Percentiles rank a stretch among this genome's conserved stretches.
Conservation (phyloP, 352 stramenopile species). For the Discostella stelligera region DNA sequence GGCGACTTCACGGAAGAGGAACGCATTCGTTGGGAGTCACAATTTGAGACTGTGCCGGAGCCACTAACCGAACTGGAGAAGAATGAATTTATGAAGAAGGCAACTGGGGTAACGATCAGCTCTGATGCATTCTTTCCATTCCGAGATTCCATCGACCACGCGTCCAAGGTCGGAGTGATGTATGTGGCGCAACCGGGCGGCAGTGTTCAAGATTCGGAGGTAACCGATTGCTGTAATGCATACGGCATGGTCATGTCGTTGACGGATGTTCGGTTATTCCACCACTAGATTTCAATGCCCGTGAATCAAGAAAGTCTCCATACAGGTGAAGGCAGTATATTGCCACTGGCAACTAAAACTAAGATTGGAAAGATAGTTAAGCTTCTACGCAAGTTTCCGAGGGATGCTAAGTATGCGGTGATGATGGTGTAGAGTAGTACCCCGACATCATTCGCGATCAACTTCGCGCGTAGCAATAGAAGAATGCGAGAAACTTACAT, state of each 20-base stretch:
- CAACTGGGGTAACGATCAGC: conserved; percentile 90
- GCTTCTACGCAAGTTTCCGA: not conserved
- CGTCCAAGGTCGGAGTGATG: conserved; percentile 90
- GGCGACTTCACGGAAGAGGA: conserved; percentile 97
- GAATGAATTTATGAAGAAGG: conserved; percentile 89
- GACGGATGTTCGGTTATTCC: conserved; percentile 97
- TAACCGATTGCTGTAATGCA: conserved; percentile 96
- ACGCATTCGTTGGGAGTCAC: conserved; percentile 90
- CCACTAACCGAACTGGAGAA: conserved; percentile 93
- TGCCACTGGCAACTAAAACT: no score
- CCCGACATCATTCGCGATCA: not conserved
- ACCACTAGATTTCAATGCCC: conserved; percentile 92
- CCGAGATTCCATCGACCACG: conserved; percentile 98
- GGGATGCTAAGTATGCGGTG: not conserved
- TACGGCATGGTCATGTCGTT: conserved; percentile 99
- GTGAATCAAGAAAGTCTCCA: no score
- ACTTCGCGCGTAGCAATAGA: no score
- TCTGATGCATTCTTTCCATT: conserved; percentile 99
- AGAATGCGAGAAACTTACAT: no score
- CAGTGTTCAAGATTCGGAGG: conserved; percentile 86
- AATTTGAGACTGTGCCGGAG: conserved; percentile 93
- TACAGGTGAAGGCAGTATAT: no score
- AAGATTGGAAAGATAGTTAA: not conserved
- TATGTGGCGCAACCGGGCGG: conserved; percentile 96
- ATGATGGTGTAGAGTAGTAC: not conserved